These are phyloP conservation scores for Nepenthes alata DNA, from an alignment of 179 eudicot genomes.

Conservation along the genomic window DNA sequence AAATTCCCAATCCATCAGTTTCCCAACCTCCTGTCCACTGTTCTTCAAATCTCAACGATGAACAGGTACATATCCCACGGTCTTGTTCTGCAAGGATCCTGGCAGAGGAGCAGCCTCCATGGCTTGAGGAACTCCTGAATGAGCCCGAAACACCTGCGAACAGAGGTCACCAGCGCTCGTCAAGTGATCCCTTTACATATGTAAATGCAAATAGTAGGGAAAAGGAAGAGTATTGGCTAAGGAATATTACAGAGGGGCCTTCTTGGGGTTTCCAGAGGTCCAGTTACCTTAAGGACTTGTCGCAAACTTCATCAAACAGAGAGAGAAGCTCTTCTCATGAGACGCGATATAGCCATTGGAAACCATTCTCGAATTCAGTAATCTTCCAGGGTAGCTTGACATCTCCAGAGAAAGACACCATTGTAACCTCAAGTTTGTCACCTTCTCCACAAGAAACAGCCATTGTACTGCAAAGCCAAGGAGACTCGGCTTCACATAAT, in stretches of 20 bases:
- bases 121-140: slow-evolving; percentile 74
- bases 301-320: slow-evolving; percentile 6
- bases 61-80: slow-evolving; percentile 20
- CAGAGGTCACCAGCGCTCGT: slow-evolving; percentile 51
- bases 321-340: slow-evolving; percentile 11
- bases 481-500: slow-evolving; percentile 17
- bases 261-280: slow-evolving; percentile 19
- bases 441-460: slow-evolving; percentile 18
- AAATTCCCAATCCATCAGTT: slow-evolving; percentile 17
- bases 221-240: slow-evolving; percentile 10
- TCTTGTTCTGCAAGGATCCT: slow-evolving; percentile 31
- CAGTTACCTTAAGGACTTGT: slow-evolving; percentile 10
- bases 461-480: slow-evolving; percentile 16
- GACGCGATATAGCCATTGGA: slow-evolving; percentile 12
- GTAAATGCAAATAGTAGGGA: slow-evolving; percentile 17
- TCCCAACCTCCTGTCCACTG: slow-evolving; percentile 8
- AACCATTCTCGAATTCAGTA: slow-evolving; percentile 7
- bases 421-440: slow-evolving; percentile 13
- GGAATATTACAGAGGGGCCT: slow-evolving; percentile 7
- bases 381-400: slow-evolving; percentile 7
- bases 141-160: slow-evolving; percentile 45
- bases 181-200: slow-evolving; percentile 54
- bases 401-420: slow-evolving; percentile 18
- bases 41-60: slow-evolving; percentile 11
- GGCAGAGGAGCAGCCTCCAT: slow-evolving; percentile 59